These are phyloP conservation scores for Alternaria consortialis DNA, from an alignment of 2,329 filamentous ascomycete genomes.

Conservation along the genomic window DNA sequence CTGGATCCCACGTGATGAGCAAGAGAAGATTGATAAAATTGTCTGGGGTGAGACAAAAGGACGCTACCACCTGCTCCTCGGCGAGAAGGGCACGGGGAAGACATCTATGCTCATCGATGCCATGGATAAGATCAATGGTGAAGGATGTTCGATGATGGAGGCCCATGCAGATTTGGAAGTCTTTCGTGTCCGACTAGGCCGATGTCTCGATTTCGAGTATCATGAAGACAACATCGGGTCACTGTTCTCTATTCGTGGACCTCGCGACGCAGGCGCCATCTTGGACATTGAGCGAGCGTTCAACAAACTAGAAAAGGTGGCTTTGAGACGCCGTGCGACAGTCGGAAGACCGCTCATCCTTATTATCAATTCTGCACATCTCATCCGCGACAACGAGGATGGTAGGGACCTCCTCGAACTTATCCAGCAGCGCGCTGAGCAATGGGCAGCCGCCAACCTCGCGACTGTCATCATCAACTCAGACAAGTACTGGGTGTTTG, in stretches of 20 bases:
- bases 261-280: conserved; percentile 88
- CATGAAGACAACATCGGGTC: conserved; percentile 98
- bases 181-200: conserved; percentile 90
- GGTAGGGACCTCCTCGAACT: conserved; percentile 94
- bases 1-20: conserved; percentile 88
- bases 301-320: conserved; percentile 98
- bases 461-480: conserved; percentile 94
- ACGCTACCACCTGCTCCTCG: conserved; percentile 90
- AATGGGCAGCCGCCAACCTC: conserved; percentile 92
- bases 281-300: conserved; percentile 95
- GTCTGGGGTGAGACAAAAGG: conserved; percentile 76
- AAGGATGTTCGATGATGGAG: conserved; percentile 94
- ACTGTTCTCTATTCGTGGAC: conserved; percentile 92
- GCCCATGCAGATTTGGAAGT: conserved; percentile 95
- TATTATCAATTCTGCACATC: conserved; percentile 92
- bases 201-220: conserved; percentile 94
- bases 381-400: conserved; percentile 89
- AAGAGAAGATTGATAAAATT: conserved; percentile 82
- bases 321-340: conserved; percentile 71
- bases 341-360: conserved; percentile 79
- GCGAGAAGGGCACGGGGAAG: conserved; percentile 96
- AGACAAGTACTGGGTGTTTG: conserved; percentile 99
- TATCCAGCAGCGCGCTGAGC: conserved; percentile 92
- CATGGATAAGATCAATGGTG: conserved; percentile 90
- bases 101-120: conserved; percentile 95